Percentiles rank a stretch among this genome's conserved stretches.
phyloP scores from a whole-genome alignment of 2,329 filamentous ascomycete species.

The Trichoderma sp. region DNA sequence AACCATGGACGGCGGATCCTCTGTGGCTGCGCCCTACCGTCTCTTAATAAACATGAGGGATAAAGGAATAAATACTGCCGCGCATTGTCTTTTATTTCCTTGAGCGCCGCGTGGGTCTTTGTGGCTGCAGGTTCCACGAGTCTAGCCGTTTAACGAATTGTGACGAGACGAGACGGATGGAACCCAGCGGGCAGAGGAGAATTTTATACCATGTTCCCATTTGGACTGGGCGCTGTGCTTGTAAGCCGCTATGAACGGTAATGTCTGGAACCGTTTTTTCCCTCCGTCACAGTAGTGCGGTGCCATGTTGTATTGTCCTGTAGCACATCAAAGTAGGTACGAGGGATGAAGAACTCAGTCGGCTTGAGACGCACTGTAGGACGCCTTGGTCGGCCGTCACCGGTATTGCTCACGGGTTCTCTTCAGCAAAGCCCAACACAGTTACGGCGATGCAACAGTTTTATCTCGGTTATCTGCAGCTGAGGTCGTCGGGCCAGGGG shows the following conservation, averaged over 20 bases:
- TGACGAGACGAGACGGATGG: not conserved
- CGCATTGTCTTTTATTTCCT: not conserved
- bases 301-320: not conserved
- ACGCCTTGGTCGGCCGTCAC: not conserved
- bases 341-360: not conserved
- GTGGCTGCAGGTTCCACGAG: conserved; percentile 6
- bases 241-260: not conserved
- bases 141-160: not conserved
- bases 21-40: not conserved
- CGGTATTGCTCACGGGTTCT: not conserved
- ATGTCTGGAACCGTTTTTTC: not conserved
- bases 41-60: not conserved
- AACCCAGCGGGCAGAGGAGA: not conserved
- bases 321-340: not conserved
- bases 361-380: not conserved
- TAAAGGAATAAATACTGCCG: conserved; percentile 5
- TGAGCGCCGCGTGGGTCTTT: conserved; percentile 11
- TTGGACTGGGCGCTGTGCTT: not conserved
- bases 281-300: not conserved
- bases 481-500: conserved; percentile 10
- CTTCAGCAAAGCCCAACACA: not conserved
- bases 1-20: conserved; percentile 6
- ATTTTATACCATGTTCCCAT: not conserved
- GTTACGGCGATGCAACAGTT: conserved; percentile 14
- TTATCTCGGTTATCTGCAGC: conserved; percentile 20